Percentiles rank a stretch among this genome's conserved stretches.
phyloP scores from a whole-genome alignment of 345 rosid genomes.

The Camelina hispida region DNA sequence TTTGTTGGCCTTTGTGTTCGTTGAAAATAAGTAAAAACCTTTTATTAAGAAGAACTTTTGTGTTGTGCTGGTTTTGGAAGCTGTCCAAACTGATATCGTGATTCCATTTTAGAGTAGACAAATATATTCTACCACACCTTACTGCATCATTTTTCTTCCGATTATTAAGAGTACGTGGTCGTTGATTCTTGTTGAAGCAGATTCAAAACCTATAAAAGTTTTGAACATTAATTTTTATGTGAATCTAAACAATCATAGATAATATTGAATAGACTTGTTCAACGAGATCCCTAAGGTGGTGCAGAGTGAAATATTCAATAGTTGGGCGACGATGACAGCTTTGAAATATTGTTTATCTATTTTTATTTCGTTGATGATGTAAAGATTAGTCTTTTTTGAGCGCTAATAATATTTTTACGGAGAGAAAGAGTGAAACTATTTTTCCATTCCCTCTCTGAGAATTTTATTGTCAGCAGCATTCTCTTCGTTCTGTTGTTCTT shows the following conservation, averaged over 20 bases:
- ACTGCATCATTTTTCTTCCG: neutral
- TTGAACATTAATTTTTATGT: neutral
- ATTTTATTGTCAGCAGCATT: neutral
- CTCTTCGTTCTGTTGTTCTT: neutral
- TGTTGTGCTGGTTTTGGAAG: conserved; percentile 12
- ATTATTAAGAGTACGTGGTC: neutral
- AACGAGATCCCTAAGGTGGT: neutral
- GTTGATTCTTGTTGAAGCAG: conserved; percentile 2
- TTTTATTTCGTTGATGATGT: too few species aligned
- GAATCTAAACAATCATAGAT: conserved; percentile 10
- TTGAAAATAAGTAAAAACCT: conserved; percentile 2
- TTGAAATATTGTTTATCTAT: too few species aligned
- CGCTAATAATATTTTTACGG: too few species aligned
- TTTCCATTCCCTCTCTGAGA: neutral
- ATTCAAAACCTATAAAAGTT: neutral
- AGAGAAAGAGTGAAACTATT: too few species aligned
- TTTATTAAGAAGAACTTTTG: neutral
- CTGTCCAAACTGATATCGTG: neutral
- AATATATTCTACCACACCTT: neutral
- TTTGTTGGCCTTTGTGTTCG: conserved; percentile 10
- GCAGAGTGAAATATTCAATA: neutral
- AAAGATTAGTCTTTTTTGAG: too few species aligned
- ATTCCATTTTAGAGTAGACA: conserved; percentile 7
- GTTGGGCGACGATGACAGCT: conserved; percentile 7
- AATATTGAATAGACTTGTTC: neutral